These are phyloP conservation scores for Micractinium sp. DNA, from an alignment of 139 green algal species.

Conservation along the genomic window DNA sequence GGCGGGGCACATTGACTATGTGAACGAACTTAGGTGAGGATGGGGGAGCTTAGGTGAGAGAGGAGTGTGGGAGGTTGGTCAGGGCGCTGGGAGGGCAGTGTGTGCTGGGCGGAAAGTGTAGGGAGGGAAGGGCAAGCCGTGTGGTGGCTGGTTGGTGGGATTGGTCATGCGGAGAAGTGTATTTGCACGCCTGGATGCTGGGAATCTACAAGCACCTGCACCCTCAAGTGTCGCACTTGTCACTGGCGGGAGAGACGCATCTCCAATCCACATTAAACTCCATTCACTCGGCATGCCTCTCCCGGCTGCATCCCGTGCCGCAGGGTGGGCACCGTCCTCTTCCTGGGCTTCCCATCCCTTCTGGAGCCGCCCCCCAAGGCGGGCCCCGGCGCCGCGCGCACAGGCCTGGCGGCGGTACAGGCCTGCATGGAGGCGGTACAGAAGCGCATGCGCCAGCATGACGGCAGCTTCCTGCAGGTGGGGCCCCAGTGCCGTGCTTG, in stretches of 20 bases:
- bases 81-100: too few relatives aligned
- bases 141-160: neutral
- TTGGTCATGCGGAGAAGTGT: too few relatives aligned
- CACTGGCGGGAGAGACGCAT: too few relatives aligned
- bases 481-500: neutral
- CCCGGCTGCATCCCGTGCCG: neutral
- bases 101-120: neutral
- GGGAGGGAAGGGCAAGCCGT: neutral
- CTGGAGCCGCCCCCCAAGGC: slow-evolving; percentile 11
- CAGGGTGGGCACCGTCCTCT: slow-evolving; percentile 78
- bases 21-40: slow-evolving; percentile 73
- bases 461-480: slow-evolving; percentile 82
- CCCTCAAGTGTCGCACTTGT: neutral
- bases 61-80: too few relatives aligned
- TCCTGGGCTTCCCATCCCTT: slow-evolving; percentile 88
- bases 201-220: neutral
- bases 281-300: too few relatives aligned
- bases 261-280: too few relatives aligned
- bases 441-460: slow-evolving; percentile 68
- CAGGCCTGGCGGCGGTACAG: slow-evolving; percentile 60
- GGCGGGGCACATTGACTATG: slow-evolving; percentile 76
- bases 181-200: neutral
- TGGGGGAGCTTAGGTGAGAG: too few relatives aligned
- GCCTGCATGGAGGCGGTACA: slow-evolving; percentile 66
- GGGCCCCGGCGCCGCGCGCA: neutral